phyloP scores from a whole-genome alignment of 805 yeast species.

The Ogataea sp. region DNA sequence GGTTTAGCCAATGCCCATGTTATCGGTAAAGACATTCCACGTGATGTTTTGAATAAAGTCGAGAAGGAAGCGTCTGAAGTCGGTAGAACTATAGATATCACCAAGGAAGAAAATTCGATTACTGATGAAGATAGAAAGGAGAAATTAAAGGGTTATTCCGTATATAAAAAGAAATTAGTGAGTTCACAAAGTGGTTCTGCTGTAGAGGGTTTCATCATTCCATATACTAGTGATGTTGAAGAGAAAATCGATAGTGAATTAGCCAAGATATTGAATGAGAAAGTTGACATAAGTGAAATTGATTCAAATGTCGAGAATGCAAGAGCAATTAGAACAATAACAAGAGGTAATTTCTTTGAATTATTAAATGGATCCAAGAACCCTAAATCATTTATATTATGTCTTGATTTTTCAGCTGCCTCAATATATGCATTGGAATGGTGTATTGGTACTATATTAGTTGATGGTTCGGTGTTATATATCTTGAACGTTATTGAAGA shows the following conservation, averaged over 20 bases:
- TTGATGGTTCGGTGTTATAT: constrained; percentile 75
- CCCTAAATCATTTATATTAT: constrained; percentile 60
- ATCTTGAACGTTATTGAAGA: constrained; percentile 54
- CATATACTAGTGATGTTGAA: constrained; percentile 62
- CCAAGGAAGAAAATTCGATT: constrained; percentile 41
- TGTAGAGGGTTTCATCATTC: constrained; percentile 30
- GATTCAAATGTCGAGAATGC: constrained; percentile 45
- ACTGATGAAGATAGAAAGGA: constrained; percentile 37
- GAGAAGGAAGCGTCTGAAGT: constrained; percentile 24
- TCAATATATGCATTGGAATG: constrained; percentile 80
- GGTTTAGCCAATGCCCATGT: constrained; percentile 51
- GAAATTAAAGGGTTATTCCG: constrained; percentile 48
- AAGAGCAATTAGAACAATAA: constrained; percentile 60
- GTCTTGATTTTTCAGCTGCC: constrained; percentile 79
- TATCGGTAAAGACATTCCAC: constrained; percentile 26
- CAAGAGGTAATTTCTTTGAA: constrained; percentile 59
- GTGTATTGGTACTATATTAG: constrained; percentile 77
- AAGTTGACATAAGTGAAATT: constrained; percentile 45
- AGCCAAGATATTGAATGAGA: constrained; percentile 45
- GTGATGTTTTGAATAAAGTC: constrained; percentile 20
- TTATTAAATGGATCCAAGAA: constrained; percentile 18
- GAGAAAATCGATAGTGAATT: constrained; percentile 54
- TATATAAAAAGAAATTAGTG: constrained; percentile 50
- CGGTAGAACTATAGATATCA: constrained; percentile 35
- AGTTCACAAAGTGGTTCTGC: constrained; percentile 42